A percentile compares a stretch with the other conserved stretches of the same genome.
Evolutionary conservation across 2,329 filamentous ascomycete genomes (phyloP).

Genomic region (Endoconidiophora polonica): DNA sequence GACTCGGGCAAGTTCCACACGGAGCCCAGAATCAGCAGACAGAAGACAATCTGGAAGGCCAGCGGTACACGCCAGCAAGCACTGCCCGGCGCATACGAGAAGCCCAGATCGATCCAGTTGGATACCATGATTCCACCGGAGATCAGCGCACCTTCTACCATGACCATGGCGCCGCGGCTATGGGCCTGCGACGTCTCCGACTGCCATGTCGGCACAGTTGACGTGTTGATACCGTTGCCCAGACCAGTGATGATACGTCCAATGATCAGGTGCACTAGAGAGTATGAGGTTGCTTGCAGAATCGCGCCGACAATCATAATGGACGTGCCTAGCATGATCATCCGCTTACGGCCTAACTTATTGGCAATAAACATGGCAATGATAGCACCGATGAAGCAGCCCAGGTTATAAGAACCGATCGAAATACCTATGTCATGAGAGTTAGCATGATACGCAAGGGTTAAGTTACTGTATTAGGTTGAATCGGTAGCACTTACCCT

Average conservation of each 20-base stretch:
- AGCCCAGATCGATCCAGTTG: constrained; percentile 25
- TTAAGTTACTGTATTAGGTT: background rate
- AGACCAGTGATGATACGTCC: constrained; percentile 42
- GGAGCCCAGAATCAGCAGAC: constrained; percentile 36
- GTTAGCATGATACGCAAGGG: background rate
- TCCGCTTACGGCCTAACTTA: constrained; percentile 39
- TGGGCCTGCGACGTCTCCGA: constrained; percentile 34
- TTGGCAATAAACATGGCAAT: constrained; percentile 51
- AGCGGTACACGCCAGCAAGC: constrained; percentile 42
- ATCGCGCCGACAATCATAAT: constrained; percentile 42
- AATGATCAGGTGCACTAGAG: constrained; percentile 17
- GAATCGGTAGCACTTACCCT: constrained; percentile 16
- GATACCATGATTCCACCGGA: constrained; percentile 29
- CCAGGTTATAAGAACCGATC: constrained; percentile 41
- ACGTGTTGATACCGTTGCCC: constrained; percentile 40
- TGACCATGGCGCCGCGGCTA: constrained; percentile 36
- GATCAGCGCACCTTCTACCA: constrained; percentile 36
- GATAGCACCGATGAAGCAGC: constrained; percentile 46
- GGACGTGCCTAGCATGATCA: constrained; percentile 41
- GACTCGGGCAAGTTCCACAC: constrained; percentile 36
- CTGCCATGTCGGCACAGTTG: constrained; percentile 39
- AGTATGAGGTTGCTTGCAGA: constrained; percentile 41
- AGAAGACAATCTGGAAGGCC: constrained; percentile 37
- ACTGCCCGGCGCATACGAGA: constrained; percentile 19
- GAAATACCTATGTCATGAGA: constrained; percentile 25